Evolutionary conservation across 108 stramenopile species (phyloP), one percentile per base, ranked within the genome.

Genomic region (Stephanodiscus minutulus): DNA sequence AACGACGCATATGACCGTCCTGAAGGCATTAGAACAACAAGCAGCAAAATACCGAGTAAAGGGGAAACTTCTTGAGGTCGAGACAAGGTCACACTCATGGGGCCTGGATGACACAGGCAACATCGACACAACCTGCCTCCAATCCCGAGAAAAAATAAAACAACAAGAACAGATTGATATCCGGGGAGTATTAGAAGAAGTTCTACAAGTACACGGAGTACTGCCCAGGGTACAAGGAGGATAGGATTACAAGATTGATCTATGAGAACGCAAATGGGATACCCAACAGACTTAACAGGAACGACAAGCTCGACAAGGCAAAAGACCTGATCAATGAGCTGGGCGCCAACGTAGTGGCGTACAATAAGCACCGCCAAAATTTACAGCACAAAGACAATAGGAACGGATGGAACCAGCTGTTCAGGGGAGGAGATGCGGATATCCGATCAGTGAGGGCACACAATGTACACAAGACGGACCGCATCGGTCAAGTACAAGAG

Each of bases 381-480:
- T 1, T 55, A 22, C 22, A 4, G 0, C 52, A 53, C 15, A 24
- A 0, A 0, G 52, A 53, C 22, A 53, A 53, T 4, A 10, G 11
- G 0, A 68, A 68, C 31, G 35, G 68, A 2, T 58, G 41, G n/a
- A 21, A 22, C 8, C 68, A 68, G 11, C 22, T 68, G 39, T 68
- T 68, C 15, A 18, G 24, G 18, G 56, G 68, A 7, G 52, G 52
- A 12, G 55, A 70, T n/a, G 58, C 46, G 27, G 69, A 48, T 0
- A 3, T 70, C 0, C 27, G 29, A 15, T 44, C 46, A 3, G 59
- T 70, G 7, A 12, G 27, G 3, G 58, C 27, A 3, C 57, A 58
- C 57, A 58, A 58, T 13, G 29, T 58, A 1, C 57, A 58, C 22
- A 33, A 28, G 8, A 7, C 27, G 5, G 57, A 58, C 0, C 1